Base-by-base conservation (phyloP, 768 basidiomycete genomes). In the Mycena filopes region DNA sequence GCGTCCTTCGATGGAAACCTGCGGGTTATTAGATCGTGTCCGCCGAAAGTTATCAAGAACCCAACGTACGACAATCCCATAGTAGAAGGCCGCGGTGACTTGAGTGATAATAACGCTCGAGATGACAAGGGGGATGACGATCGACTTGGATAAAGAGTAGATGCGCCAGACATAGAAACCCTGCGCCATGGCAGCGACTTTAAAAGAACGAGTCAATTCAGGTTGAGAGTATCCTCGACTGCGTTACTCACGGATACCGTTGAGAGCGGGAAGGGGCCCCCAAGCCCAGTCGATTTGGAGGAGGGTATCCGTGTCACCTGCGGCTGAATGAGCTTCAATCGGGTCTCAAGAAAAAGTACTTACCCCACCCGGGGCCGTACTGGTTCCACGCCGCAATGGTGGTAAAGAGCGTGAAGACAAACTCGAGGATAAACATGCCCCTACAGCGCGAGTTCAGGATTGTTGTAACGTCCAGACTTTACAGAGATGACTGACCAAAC, bases 101-200 rank as follows among this genome's bases (percentile, higher is more conserved):
- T 65, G 56, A 28, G 55, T 60, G 41, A 55, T n/a, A n/a, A n/a
- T n/a, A n/a, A n/a, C n/a, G n/a, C n/a, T n/a, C n/a, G n/a, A n/a
- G n/a, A n/a, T 65, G 12, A 65, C 28, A 31, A 65, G 15, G 15
- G 67, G 62, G 49, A 65, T 12, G 49, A 42, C 64, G 2, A 33
- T 29, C 28, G 50, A 43, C 20, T 41, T 55, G 23, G 63, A 55
- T 49, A 68, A 29, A 29, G 29, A 28, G 31, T 49, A 65, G 45
- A 69, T 69, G 21, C 67, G 63, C 67, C 67, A 69, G 20, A 57
- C 40, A 38, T 69, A 69, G 55, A 69, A 69, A 23, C 49, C 26
- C 38, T 69, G 63, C 4, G 63, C 67, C 53, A 69, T 49, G 1
- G 13, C 53, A 4, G 67, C 63, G 23, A 69, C 67, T 50, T 29